Evolutionary conservation across 345 rosid genomes (phyloP).

Genomic region (Nephelium lappaceum): DNA sequence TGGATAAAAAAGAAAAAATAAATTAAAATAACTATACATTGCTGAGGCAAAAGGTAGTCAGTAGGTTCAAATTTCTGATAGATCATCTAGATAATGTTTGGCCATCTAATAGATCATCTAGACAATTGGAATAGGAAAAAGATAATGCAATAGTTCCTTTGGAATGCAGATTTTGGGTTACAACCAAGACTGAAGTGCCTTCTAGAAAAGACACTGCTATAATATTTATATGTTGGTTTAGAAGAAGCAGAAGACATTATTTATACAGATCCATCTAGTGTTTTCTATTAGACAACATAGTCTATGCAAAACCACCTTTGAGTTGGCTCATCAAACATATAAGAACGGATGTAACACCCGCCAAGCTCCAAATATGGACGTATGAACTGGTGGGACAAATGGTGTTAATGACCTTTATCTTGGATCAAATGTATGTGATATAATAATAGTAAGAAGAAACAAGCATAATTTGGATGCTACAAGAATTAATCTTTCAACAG

Average conservation of each 20-base stretch:
- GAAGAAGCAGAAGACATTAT: constrained; percentile 1
- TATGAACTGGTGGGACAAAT: background rate
- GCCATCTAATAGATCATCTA: no score
- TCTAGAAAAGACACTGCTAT: background rate
- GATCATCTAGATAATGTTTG: background rate
- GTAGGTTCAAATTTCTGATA: background rate
- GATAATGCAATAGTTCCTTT: background rate
- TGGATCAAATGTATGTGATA: background rate
- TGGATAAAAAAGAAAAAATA: background rate
- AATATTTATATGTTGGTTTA: background rate
- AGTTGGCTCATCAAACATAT: background rate
- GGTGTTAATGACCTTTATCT: constrained; percentile 5
- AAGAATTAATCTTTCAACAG: background rate
- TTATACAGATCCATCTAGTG: background rate
- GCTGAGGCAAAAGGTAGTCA: background rate
- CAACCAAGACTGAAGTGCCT: background rate
- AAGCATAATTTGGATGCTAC: background rate
- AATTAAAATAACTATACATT: background rate
- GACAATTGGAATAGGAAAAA: no score
- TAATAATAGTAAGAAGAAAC: background rate
- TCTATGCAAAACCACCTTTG: background rate
- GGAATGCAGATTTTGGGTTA: background rate
- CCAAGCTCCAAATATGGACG: background rate
- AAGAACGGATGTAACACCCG: background rate
- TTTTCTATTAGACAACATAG: background rate